Conservation (phyloP, 164 flowering plant genomes). For the Tetracentron sinense region DNA sequence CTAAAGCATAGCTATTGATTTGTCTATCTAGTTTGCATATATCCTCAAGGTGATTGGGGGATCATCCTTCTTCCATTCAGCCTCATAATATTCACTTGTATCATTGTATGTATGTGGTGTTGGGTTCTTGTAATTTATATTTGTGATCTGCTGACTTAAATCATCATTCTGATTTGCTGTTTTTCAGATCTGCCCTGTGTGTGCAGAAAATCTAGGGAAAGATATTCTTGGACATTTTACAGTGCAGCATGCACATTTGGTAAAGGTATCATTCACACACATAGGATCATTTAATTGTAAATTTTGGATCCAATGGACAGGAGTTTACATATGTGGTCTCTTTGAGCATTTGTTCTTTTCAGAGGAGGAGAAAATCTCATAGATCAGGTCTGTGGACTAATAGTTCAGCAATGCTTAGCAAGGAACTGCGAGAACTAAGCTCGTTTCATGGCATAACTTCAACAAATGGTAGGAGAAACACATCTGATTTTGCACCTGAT, state of each 20-base stretch:
- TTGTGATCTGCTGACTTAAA: neutral
- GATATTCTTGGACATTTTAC: constrained; percentile 70
- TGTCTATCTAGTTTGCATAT: neutral
- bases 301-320: neutral
- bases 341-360: constrained; percentile 17
- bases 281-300: neutral
- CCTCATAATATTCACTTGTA: neutral
- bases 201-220: constrained; percentile 77
- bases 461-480: constrained; percentile 20
- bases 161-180: neutral
- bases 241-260: constrained; percentile 56
- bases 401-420: constrained; percentile 35
- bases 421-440: constrained; percentile 41
- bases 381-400: constrained; percentile 47
- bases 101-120: neutral
- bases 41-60: neutral
- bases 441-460: constrained; percentile 37
- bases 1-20: neutral
- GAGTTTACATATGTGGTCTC: neutral
- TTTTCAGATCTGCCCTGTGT: constrained; percentile 84
- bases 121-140: neutral
- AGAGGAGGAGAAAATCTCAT: constrained; percentile 58
- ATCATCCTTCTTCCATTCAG: neutral
- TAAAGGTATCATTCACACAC: constrained; percentile 45
- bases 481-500: constrained; percentile 46